Conservation (phyloP, 495 filamentous ascomycete species). For the Hyaloscypha bicolor region DNA sequence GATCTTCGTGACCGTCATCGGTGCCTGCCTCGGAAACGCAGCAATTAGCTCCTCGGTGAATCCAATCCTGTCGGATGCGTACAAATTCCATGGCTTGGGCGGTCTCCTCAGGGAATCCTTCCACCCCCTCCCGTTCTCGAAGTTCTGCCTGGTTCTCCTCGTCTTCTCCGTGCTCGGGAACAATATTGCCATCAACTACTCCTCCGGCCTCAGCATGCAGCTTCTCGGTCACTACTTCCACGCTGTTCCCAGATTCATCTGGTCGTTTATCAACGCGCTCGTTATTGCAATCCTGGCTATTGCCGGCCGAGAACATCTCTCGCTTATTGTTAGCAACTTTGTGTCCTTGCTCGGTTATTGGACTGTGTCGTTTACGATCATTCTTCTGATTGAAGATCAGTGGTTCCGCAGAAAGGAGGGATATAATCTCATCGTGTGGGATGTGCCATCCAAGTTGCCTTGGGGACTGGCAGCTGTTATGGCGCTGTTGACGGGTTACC, state of each 20-base stretch:
- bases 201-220: constrained; percentile 46
- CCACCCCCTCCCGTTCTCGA: constrained; percentile 59
- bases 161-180: constrained; percentile 52
- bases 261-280: constrained; percentile 47
- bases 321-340: constrained; percentile 52
- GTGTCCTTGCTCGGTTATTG: constrained; percentile 62
- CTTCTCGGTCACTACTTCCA: constrained; percentile 38
- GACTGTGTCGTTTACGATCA: constrained; percentile 58
- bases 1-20: constrained; percentile 56
- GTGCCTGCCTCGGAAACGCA: constrained; percentile 54
- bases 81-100: constrained; percentile 59
- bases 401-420: constrained; percentile 50
- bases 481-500: constrained; percentile 45
- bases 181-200: constrained; percentile 49
- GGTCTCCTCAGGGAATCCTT: constrained; percentile 56
- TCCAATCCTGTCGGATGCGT: constrained; percentile 31
- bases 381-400: constrained; percentile 62
- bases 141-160: constrained; percentile 58
- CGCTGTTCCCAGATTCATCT: constrained; percentile 49
- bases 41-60: constrained; percentile 51
- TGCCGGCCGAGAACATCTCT: constrained; percentile 49
- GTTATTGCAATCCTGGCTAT: constrained; percentile 44
- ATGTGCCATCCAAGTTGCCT: constrained; percentile 47
- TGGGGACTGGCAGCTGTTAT: constrained; percentile 48
- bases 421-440: constrained; percentile 55